Evolutionary conservation across 768 basidiomycete genomes (phyloP).

Genomic region (Mycena belliarum): DNA sequence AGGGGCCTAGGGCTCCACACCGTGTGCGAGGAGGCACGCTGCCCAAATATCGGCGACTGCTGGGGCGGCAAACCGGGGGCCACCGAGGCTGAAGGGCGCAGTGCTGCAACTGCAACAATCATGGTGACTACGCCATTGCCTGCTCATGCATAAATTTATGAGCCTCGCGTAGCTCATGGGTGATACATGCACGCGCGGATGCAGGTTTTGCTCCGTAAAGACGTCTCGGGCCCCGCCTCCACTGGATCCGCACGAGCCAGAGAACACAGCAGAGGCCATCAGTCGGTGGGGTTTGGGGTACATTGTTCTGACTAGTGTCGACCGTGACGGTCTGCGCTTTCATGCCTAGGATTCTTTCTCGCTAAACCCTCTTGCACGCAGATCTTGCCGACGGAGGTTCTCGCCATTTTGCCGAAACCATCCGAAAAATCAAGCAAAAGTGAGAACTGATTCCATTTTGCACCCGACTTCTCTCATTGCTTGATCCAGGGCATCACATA

Average conservation of each 20-base stretch:
- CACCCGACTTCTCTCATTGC: background rate
- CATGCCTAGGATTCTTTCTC: background rate
- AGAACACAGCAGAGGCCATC: conserved; percentile 97
- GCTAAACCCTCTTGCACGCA: conserved; percentile 31
- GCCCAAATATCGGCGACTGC: conserved; percentile 99
- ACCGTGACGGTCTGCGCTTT: conserved; percentile 76
- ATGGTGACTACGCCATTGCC: conserved; percentile 61
- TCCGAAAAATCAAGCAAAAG: conserved; percentile 95
- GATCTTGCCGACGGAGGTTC: conserved; percentile 93
- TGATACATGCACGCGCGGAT: conserved; percentile 97
- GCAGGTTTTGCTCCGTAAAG: conserved; percentile 96
- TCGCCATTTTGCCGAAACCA: conserved; percentile 93
- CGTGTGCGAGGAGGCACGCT: conserved; percentile 97
- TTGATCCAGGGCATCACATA: conserved; percentile 77
- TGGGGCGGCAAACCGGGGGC: conserved; percentile 85
- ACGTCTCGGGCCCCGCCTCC: conserved; percentile 88
- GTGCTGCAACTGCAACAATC: conserved; percentile 94
- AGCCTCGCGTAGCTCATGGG: conserved; percentile 80
- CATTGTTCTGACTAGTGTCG: conserved; percentile 95
- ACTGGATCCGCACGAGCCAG: conserved; percentile 94
- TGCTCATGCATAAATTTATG: conserved; percentile 2
- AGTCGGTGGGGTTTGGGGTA: conserved; percentile 98
- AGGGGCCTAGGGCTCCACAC: conserved; percentile 91
- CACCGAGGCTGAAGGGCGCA: conserved; percentile 70
- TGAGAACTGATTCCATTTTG: conserved; percentile 31